Evolutionary conservation across 202 grass and related monocot genomes (phyloP), one percentile per base, ranked within the genome.

Genomic region (Sporobolus alterniflorus): DNA sequence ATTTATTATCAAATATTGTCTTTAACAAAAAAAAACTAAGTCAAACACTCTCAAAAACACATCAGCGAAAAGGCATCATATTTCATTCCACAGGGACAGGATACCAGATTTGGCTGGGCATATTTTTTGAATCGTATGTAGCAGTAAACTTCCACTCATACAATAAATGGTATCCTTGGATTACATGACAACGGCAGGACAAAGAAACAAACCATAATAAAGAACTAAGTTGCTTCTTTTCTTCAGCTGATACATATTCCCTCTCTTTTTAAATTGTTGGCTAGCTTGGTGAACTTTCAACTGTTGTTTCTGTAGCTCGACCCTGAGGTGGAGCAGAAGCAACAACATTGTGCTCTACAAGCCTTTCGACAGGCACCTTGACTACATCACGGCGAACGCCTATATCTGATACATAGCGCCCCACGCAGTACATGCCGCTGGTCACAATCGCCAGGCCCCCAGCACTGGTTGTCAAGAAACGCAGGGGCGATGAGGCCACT

Each of bases 321-420:
- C 50, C 54, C 68, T 82, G 40, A 74, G 48, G 48, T 18, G 59
- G 33, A 79, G 68, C 3, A 26, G 59, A 11, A 66, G 22, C 32
- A 41, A 34, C 51, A 74, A 16, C 42, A 79, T 44, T 40, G 32
- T 24, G 21, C 6, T 84, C 80, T 13, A 94, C 89, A 14, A 94
- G 82, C 47, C 81, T 85, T 87, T 88, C 79, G 0, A 97, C 87
- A 7, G 87, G 57, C 16, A 97, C 79, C 76, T 89, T 88, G 51
- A 87, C 48, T 2, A 93, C 91, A 79, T 94, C 94, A 18, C 91
- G 82, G 11, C 94, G 83, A 69, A 91, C 77, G 18, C 94, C 94
- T 15, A 94, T 90, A 73, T 97, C 94, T 0, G 89, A 92, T 3
- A 91, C 80, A 64, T 91, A 91, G 12, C 92, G 87, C 10, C 83